Evolutionary conservation across 2,329 filamentous ascomycete genomes (phyloP), one percentile per base, ranked within the genome.

Genomic region (Golovinomyces cichoracearum): DNA sequence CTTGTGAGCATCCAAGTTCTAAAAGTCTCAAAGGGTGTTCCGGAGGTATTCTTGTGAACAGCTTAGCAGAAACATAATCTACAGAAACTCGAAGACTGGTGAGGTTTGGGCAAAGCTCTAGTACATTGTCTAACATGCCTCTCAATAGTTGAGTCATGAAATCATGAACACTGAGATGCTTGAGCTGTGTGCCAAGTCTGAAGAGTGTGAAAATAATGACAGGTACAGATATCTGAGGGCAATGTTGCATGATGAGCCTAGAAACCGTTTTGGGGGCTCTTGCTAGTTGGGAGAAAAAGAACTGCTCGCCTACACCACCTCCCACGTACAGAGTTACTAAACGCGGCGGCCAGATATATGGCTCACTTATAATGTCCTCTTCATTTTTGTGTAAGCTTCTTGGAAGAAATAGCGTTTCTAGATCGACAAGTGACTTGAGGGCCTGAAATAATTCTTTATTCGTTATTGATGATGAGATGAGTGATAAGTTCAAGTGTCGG

Each of bases 321-420:
- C 59, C 58, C 5, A 62, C 47, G 52, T 62, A 56, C 12, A 62
- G 51, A 9, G 55, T 57, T 48, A 54, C 46, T 22, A 62, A 50
- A 41, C 54, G 55, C 19, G 58, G 58, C 13, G 60, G 60, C 60
- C 60, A 62, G 22, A 37, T 47, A 38, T 59, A 60, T 19, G 53
- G 45, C 19, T 48, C 45, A 13, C 49, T 33, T 19, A 49, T 13
- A 12, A 15, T 23, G 2, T 55, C 50, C 25, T 41, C 22, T 26
- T 15, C 15, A 17, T 48, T 19, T 5, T 17, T 25, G 10, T 53
- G 56, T 22, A 58, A 58, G 17, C 53, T 57, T 13, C 60, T 52
- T 1, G 60, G 60, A 25, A 61, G 61, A 51, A 58, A 58, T 2
- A 62, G 49, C 0, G 54, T 58, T 48, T 61, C 57, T 0, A 62